phyloP scores from a whole-genome alignment of 495 filamentous ascomycete species.

The Thermochaetoides thermophila region DNA sequence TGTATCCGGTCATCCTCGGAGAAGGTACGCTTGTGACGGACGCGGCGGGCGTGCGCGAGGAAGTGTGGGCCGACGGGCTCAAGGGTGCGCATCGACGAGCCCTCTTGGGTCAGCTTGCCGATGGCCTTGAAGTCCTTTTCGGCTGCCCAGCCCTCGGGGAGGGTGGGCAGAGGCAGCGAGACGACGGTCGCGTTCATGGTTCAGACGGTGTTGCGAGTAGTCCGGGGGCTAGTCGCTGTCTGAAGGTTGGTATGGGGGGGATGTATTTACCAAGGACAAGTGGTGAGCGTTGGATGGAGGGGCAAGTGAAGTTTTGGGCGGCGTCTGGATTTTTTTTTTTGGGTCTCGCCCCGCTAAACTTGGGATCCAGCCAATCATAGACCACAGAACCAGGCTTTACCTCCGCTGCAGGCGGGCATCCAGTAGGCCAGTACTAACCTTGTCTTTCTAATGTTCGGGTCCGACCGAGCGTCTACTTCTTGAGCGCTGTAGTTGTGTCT shows the following conservation, averaged over 20 bases:
- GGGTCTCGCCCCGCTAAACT: slow-evolving; percentile 3
- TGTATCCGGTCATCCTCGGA: slow-evolving; percentile 97
- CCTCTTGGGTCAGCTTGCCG: slow-evolving; percentile 44
- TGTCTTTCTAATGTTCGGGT: no score
- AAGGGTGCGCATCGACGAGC: slow-evolving; percentile 63
- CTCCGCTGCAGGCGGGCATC: no score
- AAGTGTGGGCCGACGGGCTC: slow-evolving; percentile 97
- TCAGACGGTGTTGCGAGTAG: neutral
- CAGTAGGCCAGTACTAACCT: no score
- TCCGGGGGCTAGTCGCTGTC: no score
- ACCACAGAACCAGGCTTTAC: no score
- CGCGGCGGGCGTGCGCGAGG: slow-evolving; percentile 88
- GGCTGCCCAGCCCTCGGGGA: slow-evolving; percentile 69
- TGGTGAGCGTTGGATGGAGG: slow-evolving; percentile 8
- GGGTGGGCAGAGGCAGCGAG: slow-evolving; percentile 49
- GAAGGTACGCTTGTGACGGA: slow-evolving; percentile 93
- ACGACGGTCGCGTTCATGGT: slow-evolving; percentile 27
- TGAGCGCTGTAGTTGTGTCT: no score
- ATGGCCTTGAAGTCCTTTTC: slow-evolving; percentile 86
- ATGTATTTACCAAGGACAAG: no score
- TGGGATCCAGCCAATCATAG: slow-evolving; percentile 1
- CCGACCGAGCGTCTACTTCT: no score
- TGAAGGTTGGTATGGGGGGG: no score
- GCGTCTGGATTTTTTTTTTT: slow-evolving; percentile 10
- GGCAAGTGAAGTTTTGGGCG: slow-evolving; percentile 9